Conservation (phyloP, 2,329 filamentous ascomycete species). For the Alternaria arborescens region DNA sequence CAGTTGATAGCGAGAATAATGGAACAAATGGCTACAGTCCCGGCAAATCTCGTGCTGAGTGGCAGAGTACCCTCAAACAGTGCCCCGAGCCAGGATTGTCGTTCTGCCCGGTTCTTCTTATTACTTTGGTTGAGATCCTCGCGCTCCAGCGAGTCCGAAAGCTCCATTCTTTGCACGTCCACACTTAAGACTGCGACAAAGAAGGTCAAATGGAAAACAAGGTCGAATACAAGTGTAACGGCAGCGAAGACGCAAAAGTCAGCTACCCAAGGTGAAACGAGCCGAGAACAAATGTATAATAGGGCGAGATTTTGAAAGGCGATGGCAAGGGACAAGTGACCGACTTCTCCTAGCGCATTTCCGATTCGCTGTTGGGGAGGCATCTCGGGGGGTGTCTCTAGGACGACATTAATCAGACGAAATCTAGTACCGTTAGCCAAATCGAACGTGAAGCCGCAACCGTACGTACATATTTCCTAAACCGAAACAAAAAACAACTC, state of each 20-base stretch:
- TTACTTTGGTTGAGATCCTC: conserved; percentile 41
- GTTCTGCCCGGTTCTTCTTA: conserved; percentile 60
- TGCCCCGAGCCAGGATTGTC: conserved; percentile 67
- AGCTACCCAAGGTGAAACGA: conserved; percentile 74
- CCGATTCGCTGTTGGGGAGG: conserved; percentile 74
- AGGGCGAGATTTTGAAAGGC: conserved; percentile 74
- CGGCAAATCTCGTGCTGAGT: conserved; percentile 76
- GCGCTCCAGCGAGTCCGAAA: conserved; percentile 72
- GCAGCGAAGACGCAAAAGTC: conserved; percentile 80
- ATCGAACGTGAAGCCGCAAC: background rate
- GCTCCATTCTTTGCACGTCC: conserved; percentile 77
- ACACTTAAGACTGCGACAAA: conserved; percentile 82
- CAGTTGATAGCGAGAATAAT: conserved; percentile 78
- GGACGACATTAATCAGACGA: conserved; percentile 78
- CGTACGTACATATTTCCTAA: conserved; percentile 71
- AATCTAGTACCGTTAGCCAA: conserved; percentile 58
- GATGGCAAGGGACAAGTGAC: conserved; percentile 72
- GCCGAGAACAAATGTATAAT: conserved; percentile 69
- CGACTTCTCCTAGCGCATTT: conserved; percentile 76
- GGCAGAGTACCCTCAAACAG: conserved; percentile 71
- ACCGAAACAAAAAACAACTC: conserved; percentile 79
- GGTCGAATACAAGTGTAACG: conserved; percentile 78
- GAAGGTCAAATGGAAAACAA: conserved; percentile 80
- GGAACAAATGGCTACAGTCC: conserved; percentile 75
- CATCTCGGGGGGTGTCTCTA: conserved; percentile 74